Base-by-base conservation (phyloP, 371 early-diverging fungal species). In the Chytridiales sp. region DNA sequence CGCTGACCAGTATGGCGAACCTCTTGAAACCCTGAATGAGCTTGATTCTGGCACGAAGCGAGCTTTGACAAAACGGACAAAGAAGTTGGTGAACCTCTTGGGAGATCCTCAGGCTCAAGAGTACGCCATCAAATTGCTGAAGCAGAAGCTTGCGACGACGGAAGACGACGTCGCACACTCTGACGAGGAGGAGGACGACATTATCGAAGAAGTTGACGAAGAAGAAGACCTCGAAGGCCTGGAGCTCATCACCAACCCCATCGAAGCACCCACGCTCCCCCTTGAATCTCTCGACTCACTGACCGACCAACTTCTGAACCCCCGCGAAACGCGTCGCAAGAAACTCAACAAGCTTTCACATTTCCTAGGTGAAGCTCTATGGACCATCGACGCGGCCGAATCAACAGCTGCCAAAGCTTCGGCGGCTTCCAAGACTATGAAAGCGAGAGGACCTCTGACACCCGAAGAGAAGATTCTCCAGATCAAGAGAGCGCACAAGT, bases 301-400 rank as follows among this genome's bases (percentile, higher is more conserved):
- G 34, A 34, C 51, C 51, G 17, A 21, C 32, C 9, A 26, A 49
- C 0, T 6, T 15, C 22, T 13, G 15, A n/a, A n/a, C n/a, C n/a
- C n/a, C n/a, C n/a, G n/a, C n/a, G n/a, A n/a, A n/a, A n/a, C n/a
- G n/a, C 59, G 39, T 27, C 58, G n/a, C 66, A 75, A 54, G 42
- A 61, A 63, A 3, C 44, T 68, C 11, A 69, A 70, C 39, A 77
- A 77, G 54, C 42, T 77, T 3, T 61, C 72, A 9, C 43, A 60
- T 24, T 40, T 75, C 38, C 48, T 77, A 38, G 77, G 77, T 4
- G 62, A 67, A 44, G 46, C 59, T 24, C 54, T 34, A 21, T 30
- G 39, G 29, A 42, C n/a, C 56, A 62, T 31, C 49, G 67, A 31
- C 66, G 62, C 44, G 32, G 47, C 27, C 47, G 38, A 50, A 59